Conservation (phyloP, 768 basidiomycete species). For the Clavulina sp. region DNA sequence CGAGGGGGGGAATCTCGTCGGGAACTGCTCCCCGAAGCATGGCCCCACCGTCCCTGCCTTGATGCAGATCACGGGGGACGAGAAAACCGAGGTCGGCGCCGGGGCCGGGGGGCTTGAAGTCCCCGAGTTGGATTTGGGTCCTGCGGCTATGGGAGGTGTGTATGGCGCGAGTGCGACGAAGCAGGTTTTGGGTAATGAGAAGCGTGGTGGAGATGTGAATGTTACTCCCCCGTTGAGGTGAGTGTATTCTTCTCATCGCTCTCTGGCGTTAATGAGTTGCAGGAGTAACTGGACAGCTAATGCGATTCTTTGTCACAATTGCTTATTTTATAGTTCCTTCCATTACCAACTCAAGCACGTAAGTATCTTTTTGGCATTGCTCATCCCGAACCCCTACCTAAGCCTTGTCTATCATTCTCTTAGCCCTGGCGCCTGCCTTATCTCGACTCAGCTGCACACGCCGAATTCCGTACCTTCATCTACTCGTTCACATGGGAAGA, state of each 20-base stretch:
- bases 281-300: too few species aligned
- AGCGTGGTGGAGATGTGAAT: neutral
- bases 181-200: neutral
- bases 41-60: too few species aligned
- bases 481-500: conserved; percentile 63
- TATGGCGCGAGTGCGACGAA: neutral
- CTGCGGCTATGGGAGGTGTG: too few species aligned
- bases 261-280: too few species aligned
- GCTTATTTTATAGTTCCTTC: conserved; percentile 28
- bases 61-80: too few species aligned
- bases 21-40: conserved; percentile 18
- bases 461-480: conserved; percentile 29
- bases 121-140: too few species aligned
- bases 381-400: too few species aligned
- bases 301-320: neutral
- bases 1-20: conserved; percentile 41
- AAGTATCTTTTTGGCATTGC: too few species aligned
- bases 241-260: neutral
- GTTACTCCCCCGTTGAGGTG: neutral
- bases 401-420: conserved; percentile 2
- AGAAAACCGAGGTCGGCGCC: too few species aligned
- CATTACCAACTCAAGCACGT: conserved; percentile 42
- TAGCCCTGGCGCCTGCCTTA: conserved; percentile 54
- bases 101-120: too few species aligned
- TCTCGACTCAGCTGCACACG: conserved; percentile 49